Evolutionary conservation across 164 flowering plant species (phyloP).

Genomic region (Vitis cinerea): DNA sequence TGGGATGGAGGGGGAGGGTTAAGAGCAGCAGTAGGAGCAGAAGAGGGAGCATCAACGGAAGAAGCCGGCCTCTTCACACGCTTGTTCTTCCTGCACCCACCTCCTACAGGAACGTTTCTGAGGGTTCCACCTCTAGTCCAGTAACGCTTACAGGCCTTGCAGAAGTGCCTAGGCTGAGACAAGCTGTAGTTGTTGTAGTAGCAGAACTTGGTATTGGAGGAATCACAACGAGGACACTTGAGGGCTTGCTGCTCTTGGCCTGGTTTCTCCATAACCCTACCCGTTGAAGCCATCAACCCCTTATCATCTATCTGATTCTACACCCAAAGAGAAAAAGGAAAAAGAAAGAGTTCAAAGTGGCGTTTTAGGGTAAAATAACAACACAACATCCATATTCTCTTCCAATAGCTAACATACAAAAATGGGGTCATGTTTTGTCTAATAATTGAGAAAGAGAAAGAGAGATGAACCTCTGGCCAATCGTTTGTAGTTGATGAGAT

Average conservation of each 20-base stretch:
- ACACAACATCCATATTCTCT: slow-evolving; percentile 28
- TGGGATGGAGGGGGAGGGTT: slow-evolving; percentile 17
- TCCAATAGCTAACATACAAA: slow-evolving; percentile 60
- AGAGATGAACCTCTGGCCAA: slow-evolving; percentile 45
- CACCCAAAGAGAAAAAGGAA: slow-evolving; percentile 4
- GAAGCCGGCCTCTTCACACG: slow-evolving; percentile 47
- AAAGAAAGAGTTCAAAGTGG: slow-evolving; percentile 5
- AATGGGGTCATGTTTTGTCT: slow-evolving; percentile 40
- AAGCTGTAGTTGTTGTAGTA: slow-evolving; percentile 90
- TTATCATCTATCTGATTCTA: slow-evolving; percentile 35
- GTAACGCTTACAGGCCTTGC: slow-evolving; percentile 83
- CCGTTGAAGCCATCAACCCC: slow-evolving; percentile 27
- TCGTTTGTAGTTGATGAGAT: slow-evolving; percentile 39
- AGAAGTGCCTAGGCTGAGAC: slow-evolving; percentile 82
- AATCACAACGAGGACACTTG: slow-evolving; percentile 80
- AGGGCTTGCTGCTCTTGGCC: slow-evolving; percentile 27
- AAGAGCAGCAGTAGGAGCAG: slow-evolving; percentile 14
- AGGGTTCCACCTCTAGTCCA: slow-evolving; percentile 91
- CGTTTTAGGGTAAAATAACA: slow-evolving; percentile 18
- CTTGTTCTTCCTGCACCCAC: slow-evolving; percentile 75
- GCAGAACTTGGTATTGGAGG: slow-evolving; percentile 83
- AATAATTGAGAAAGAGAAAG: slow-evolving; percentile 36
- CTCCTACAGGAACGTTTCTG: slow-evolving; percentile 84
- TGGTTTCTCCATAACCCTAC: slow-evolving; percentile 19
- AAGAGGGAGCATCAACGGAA: slow-evolving; percentile 20